phyloP scores from a whole-genome alignment of 2,329 filamentous ascomycete genomes.

The Colletotrichum agaves region DNA sequence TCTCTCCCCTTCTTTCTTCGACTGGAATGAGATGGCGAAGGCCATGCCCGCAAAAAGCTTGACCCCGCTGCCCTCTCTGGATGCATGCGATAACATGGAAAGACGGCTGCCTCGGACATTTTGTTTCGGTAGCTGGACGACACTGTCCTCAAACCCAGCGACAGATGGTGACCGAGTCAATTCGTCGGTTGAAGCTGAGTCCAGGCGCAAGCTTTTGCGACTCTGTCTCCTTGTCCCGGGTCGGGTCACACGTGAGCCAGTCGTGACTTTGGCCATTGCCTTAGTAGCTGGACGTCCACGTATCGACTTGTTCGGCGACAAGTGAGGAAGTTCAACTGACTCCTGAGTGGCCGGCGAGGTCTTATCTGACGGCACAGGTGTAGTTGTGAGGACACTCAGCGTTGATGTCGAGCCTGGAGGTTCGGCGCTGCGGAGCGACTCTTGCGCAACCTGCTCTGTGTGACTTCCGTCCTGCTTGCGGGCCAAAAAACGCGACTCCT shows the following conservation, averaged over 20 bases:
- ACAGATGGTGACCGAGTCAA: conserved; percentile 53
- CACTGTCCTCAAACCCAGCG: conserved; percentile 51
- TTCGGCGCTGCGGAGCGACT: not conserved
- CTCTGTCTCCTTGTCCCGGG: conserved; percentile 36
- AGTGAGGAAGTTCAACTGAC: conserved; percentile 40
- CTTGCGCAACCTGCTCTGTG: not conserved
- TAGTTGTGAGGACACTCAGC: conserved; percentile 53
- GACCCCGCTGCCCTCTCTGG: conserved; percentile 13
- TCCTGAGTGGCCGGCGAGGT: conserved; percentile 50
- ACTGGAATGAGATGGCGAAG: conserved; percentile 83
- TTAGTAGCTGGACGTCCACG: conserved; percentile 19
- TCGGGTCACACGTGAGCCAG: conserved; percentile 25
- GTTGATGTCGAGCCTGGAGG: conserved; percentile 48
- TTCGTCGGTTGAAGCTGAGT: conserved; percentile 61
- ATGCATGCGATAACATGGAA: conserved; percentile 24
- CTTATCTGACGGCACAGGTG: conserved; percentile 51
- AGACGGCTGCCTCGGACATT: conserved; percentile 35
- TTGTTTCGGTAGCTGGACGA: conserved; percentile 43
- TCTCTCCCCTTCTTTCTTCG: conserved; percentile 60
- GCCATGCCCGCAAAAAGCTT: conserved; percentile 81
- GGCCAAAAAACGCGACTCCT: not conserved
- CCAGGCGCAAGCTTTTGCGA: conserved; percentile 42
- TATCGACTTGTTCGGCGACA: conserved; percentile 23
- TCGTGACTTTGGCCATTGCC: not conserved
- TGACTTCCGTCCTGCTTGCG: not conserved